Conservation (phyloP, 2,329 filamentous ascomycete genomes). For the Anthostomella pinea region DNA sequence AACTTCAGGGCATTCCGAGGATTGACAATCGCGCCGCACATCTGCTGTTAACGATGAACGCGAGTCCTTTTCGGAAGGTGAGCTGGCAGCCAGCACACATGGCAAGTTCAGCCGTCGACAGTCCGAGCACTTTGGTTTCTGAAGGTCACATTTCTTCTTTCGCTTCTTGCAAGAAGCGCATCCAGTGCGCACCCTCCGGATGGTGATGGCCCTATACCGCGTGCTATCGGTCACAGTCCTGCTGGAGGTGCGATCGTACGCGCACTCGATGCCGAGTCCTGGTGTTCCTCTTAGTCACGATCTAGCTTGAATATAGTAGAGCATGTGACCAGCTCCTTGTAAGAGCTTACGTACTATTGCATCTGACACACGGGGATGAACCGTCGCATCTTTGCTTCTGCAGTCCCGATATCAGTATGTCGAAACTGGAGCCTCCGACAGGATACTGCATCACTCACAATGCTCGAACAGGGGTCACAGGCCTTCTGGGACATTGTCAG, state of each 20-base stretch:
- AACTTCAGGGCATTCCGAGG: no score
- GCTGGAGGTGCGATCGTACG: neutral
- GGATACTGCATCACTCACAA: no score
- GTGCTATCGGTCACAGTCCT: neutral
- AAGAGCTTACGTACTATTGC: neutral
- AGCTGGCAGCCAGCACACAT: neutral
- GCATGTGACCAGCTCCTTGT: neutral
- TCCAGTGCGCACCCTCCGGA: neutral
- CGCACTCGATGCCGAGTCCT: neutral
- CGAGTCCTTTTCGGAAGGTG: neutral
- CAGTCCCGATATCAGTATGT: no score
- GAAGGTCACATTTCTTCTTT: neutral
- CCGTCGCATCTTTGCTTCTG: slow-evolving; percentile 1
- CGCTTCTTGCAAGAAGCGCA: neutral
- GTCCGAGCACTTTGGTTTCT: neutral
- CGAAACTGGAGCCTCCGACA: no score
- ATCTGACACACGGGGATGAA: neutral
- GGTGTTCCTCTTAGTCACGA: neutral
- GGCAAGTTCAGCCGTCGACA: neutral
- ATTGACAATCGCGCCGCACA: no score
- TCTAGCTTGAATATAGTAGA: neutral
- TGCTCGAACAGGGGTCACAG: no score
- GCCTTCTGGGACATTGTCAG: no score
- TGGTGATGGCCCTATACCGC: neutral
- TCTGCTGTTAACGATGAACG: no score